Base-by-base conservation (phyloP, 352 stramenopile genomes). In the Pythium myriotylum region DNA sequence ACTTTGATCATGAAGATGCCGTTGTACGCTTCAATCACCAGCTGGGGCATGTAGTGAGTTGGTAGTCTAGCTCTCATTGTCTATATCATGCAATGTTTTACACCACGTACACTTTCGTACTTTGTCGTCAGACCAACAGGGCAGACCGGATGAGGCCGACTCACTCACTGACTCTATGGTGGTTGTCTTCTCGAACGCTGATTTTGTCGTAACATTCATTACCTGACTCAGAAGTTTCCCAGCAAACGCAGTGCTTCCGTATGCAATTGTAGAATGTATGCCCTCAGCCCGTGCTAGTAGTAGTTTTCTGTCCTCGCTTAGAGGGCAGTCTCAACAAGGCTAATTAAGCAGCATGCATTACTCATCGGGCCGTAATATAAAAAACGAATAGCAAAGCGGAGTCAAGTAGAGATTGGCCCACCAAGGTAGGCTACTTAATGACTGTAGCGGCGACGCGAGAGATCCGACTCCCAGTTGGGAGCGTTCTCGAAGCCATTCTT, bases 401-500 rank as follows among this genome's bases (percentile, higher is more conserved):
- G 42, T 32, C 19, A 17, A 4, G 10, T 32, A 35, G 5, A 35
- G 29, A 35, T 35, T 10, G 29, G 5, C 29, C 29, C 10, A 35
- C 29, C 29, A 8, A 26, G 3, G 10, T 32, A 20, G 4, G 23
- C 42, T n/a, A 8, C 19, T 64, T 35, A 65, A 48, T 65, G 41
- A 48, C 57, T 65, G 58, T 59, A 59, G 32, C 58, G 58, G 24
- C 49, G 49, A 3, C 24, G 58, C 37, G 58, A 66, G 51, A 88
- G 88, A 13, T 84, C 55, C 16, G 77, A 89, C 40, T 71, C 37
- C 81, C 81, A 91, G 43, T 67, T 61, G 2, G 66, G 65, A 3
- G 81, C 81, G 32, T 81, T 82, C 57, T 91, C 81, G 60, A 91
- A 91, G 14, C 81, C 79, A 47, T 91, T 91, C 42, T 63, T 65